Evolutionary conservation across 345 rosid species (phyloP).

Genomic region (Limnanthes douglasii): DNA sequence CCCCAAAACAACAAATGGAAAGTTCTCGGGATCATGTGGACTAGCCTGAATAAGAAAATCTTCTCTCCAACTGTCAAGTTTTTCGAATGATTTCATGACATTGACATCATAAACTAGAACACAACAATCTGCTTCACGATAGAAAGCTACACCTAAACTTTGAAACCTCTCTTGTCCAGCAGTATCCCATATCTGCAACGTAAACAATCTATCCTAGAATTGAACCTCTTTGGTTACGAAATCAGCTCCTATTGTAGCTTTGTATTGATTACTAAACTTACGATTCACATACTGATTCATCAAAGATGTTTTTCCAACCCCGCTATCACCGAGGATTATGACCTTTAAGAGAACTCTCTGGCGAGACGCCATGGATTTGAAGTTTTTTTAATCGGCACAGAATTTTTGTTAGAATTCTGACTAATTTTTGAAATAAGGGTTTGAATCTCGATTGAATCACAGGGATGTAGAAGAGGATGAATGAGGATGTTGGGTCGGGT

Average conservation of each 20-base stretch:
- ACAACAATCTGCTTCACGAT: slow-evolving; percentile 83
- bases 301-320: too few relatives aligned
- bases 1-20: slow-evolving; percentile 77
- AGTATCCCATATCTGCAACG: slow-evolving; percentile 96
- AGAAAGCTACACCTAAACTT: slow-evolving; percentile 81
- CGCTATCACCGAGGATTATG: too few relatives aligned
- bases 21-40: slow-evolving; percentile 79
- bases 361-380: too few relatives aligned
- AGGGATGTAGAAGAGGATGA: too few relatives aligned
- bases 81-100: slow-evolving; percentile 74
- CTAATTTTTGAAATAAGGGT: too few relatives aligned
- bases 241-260: slow-evolving; percentile 93
- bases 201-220: slow-evolving; percentile 76
- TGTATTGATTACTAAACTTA: slow-evolving; percentile 85
- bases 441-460: too few relatives aligned
- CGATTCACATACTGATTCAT: slow-evolving; percentile 89
- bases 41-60: slow-evolving; percentile 91
- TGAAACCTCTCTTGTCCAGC: slow-evolving; percentile 91
- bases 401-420: too few relatives aligned
- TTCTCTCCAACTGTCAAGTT: slow-evolving; percentile 84
- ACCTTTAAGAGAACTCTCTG: too few relatives aligned
- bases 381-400: too few relatives aligned
- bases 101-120: slow-evolving; percentile 84
- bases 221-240: slow-evolving; percentile 87
- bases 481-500: too few relatives aligned